phyloP scores from a whole-genome alignment of 2,329 filamentous ascomycete species.

The Coniochaeta ligniaria region DNA sequence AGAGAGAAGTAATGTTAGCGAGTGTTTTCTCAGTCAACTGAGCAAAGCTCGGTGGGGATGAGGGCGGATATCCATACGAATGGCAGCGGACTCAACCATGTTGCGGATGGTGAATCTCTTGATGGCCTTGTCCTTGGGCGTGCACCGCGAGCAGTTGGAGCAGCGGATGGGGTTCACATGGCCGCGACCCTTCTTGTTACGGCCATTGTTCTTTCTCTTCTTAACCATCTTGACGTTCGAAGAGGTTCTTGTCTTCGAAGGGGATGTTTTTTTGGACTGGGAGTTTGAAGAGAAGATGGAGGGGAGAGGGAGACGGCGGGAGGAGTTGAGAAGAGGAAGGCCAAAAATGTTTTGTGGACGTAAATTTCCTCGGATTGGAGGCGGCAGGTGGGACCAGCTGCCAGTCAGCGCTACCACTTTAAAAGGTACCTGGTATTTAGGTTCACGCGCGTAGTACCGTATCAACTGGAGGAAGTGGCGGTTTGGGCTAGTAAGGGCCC shows the following conservation, averaged over 20 bases:
- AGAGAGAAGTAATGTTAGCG: conserved; percentile 8
- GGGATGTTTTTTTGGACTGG: too few species aligned
- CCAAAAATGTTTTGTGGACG: too few species aligned
- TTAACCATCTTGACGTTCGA: conserved; percentile 60
- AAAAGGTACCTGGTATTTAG: too few species aligned
- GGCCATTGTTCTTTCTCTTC: conserved; percentile 55
- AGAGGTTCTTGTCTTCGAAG: conserved; percentile 5
- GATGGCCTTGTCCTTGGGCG: conserved; percentile 99
- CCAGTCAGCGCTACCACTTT: too few species aligned
- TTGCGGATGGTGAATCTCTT: conserved; percentile 99
- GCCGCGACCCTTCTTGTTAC: conserved; percentile 59
- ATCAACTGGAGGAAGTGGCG: too few species aligned
- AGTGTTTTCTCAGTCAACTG: not conserved
- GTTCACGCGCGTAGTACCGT: too few species aligned
- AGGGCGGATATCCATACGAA: conserved; percentile 66
- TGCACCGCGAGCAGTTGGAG: conserved; percentile 73
- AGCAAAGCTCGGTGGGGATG: not conserved
- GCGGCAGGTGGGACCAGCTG: too few species aligned
- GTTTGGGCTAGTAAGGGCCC: too few species aligned
- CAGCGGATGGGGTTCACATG: conserved; percentile 97
- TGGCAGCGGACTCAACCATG: conserved; percentile 99
- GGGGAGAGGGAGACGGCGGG: too few species aligned
- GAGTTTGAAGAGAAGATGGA: too few species aligned
- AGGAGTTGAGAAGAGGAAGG: too few species aligned
- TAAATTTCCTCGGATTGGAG: too few species aligned